phyloP scores from a whole-genome alignment of 306 rosid genomes.

The Quercus berberidifolia region DNA sequence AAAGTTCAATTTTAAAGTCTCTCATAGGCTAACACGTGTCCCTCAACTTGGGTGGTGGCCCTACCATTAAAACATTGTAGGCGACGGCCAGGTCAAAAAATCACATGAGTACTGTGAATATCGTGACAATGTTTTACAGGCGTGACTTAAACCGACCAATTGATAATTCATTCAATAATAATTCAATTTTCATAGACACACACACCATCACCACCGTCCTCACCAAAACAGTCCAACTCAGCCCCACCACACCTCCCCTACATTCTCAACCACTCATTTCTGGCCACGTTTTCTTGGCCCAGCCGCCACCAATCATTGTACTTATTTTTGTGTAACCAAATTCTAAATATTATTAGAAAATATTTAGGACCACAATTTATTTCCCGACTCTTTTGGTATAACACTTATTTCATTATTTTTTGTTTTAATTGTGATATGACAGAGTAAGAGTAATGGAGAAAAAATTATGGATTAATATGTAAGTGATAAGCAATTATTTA shows the following conservation, averaged over 20 bases:
- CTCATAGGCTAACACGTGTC: not conserved
- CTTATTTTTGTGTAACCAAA: not conserved
- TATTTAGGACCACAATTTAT: too few species aligned
- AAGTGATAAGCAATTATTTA: rapidly evolving
- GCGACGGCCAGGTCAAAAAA: not conserved
- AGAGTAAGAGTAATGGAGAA: rapidly evolving
- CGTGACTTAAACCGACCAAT: constrained; percentile 21
- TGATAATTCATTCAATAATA: not conserved
- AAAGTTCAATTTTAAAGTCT: too few species aligned
- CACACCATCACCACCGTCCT: constrained; percentile 16
- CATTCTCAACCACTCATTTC: constrained; percentile 17
- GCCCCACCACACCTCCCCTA: not conserved
- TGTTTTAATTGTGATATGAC: rapidly evolving
- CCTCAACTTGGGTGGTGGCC: not conserved
- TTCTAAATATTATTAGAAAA: too few species aligned
- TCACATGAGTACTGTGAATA: constrained; percentile 1
- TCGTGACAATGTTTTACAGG: not conserved
- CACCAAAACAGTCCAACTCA: not conserved
- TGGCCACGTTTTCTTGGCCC: constrained; percentile 13
- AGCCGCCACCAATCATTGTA: not conserved
- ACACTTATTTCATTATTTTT: too few species aligned
- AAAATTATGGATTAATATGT: rapidly evolving
- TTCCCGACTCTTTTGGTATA: rapidly evolving
- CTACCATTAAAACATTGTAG: not conserved
- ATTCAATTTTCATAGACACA: not conserved